These are phyloP conservation scores for Picea abies DNA, from an alignment of 83 land plant genomes.

Conservation along the genomic window DNA sequence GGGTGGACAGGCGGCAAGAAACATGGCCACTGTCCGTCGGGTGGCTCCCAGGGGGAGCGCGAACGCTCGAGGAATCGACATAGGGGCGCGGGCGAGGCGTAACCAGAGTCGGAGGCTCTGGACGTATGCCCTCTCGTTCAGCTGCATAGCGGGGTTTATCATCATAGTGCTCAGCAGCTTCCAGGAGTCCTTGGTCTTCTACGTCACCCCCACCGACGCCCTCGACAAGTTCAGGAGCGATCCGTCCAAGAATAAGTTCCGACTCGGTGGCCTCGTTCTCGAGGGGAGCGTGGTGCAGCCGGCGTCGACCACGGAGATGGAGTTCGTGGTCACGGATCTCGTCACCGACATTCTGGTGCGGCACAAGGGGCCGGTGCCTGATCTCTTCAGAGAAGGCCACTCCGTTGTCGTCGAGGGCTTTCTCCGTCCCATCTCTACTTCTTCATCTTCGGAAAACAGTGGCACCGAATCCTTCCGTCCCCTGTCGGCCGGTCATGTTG, in stretches of 20 bases:
- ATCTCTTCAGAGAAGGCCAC: constrained; percentile 89
- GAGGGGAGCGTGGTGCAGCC: constrained; percentile 68
- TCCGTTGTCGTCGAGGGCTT: constrained; percentile 90
- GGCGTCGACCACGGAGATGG: constrained; percentile 59
- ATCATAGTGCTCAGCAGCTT: constrained; percentile 67
- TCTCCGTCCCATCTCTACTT: constrained; percentile 44
- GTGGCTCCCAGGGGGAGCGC: neutral
- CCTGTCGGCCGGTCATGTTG: constrained; percentile 10
- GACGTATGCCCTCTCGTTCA: constrained; percentile 68
- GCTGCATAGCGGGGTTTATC: constrained; percentile 69
- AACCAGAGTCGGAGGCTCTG: constrained; percentile 83
- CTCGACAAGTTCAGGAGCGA: constrained; percentile 47
- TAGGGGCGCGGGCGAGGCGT: constrained; percentile 81
- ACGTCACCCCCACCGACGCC: constrained; percentile 81
- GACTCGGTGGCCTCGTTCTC: constrained; percentile 86
- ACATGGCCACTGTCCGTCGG: neutral
- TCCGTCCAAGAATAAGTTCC: constrained; percentile 60
- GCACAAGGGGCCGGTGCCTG: constrained; percentile 75
- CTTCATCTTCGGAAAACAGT: neutral
- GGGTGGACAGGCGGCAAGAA: neutral
- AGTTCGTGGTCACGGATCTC: constrained; percentile 82
- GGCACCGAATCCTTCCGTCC: constrained; percentile 9
- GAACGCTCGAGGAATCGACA: constrained; percentile 44
- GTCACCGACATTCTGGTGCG: constrained; percentile 75
- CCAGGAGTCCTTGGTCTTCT: constrained; percentile 80